A percentile compares a stretch with the other conserved stretches of the same genome.
Evolutionary conservation across 192 early-diverging fungal species (phyloP).

Genomic region (Coemansia sp.): DNA sequence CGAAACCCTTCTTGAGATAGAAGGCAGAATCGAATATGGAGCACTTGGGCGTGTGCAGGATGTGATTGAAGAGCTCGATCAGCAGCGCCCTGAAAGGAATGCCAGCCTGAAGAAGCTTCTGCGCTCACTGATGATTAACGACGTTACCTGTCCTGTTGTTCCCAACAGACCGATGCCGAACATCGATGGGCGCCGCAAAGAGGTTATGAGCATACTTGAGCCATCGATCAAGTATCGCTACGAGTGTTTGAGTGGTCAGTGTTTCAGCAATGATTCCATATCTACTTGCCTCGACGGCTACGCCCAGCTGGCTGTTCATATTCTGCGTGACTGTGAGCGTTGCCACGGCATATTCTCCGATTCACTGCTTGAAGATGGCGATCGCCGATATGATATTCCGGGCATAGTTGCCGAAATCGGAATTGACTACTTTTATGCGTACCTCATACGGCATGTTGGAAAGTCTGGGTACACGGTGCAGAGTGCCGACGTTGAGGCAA

Average conservation of each 20-base stretch:
- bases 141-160: constrained; percentile 35
- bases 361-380: constrained; percentile 42
- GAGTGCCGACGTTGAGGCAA: constrained; percentile 30
- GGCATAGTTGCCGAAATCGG: constrained; percentile 48
- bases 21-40: constrained; percentile 39
- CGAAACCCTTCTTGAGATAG: constrained; percentile 35
- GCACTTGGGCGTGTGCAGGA: constrained; percentile 35
- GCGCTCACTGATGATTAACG: constrained; percentile 41
- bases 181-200: constrained; percentile 34
- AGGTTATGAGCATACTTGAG: constrained; percentile 27
- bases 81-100: constrained; percentile 23
- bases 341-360: constrained; percentile 40
- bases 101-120: constrained; percentile 20
- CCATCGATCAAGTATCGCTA: constrained; percentile 46
- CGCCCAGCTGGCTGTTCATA: constrained; percentile 33
- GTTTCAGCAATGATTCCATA: constrained; percentile 38
- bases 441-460: constrained; percentile 32
- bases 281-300: constrained; percentile 34
- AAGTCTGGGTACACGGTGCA: constrained; percentile 43
- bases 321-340: constrained; percentile 39
- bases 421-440: constrained; percentile 40
- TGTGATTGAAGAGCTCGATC: constrained; percentile 41
- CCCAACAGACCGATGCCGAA: constrained; percentile 49
- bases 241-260: constrained; percentile 37
- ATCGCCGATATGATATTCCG: constrained; percentile 53